A percentile compares a stretch with the other conserved stretches of the same genome.
Evolutionary conservation across 768 basidiomycete species (phyloP).

Genomic region (Rickenella mellea): DNA sequence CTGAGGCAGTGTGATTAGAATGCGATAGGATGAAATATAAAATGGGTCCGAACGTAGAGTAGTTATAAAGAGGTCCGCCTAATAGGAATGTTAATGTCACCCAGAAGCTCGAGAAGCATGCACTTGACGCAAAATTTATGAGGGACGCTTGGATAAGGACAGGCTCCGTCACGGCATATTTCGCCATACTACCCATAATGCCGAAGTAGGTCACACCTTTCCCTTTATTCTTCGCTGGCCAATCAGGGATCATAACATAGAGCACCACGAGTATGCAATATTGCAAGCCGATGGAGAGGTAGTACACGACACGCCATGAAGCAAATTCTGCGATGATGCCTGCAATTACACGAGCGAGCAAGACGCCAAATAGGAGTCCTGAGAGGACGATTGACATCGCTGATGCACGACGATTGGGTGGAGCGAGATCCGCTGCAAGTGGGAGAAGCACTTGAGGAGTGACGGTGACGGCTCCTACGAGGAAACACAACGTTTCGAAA

Average conservation of each 20-base stretch:
- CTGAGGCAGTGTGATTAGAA: slow-evolving; percentile 22
- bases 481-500: slow-evolving; percentile 61
- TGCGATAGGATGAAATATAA: neutral
- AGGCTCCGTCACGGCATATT: slow-evolving; percentile 70
- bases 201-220: slow-evolving; percentile 50
- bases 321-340: slow-evolving; percentile 67
- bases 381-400: slow-evolving; percentile 70
- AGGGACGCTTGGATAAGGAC: slow-evolving; percentile 60
- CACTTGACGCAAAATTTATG: slow-evolving; percentile 49
- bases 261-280: slow-evolving; percentile 43
- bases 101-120: slow-evolving; percentile 57
- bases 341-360: slow-evolving; percentile 65
- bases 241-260: slow-evolving; percentile 71
- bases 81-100: slow-evolving; percentile 78
- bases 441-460: slow-evolving; percentile 71
- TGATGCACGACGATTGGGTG: slow-evolving; percentile 59
- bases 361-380: slow-evolving; percentile 60
- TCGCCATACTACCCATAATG: slow-evolving; percentile 70
- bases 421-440: slow-evolving; percentile 75
- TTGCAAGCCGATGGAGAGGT: slow-evolving; percentile 68
- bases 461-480: slow-evolving; percentile 64
- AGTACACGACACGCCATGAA: slow-evolving; percentile 70
- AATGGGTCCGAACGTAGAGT: slow-evolving; percentile 45
- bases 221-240: slow-evolving; percentile 59
- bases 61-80: slow-evolving; percentile 65